phyloP scores from a whole-genome alignment of 352 stramenopile genomes.

The Phytopythium aichiense region DNA sequence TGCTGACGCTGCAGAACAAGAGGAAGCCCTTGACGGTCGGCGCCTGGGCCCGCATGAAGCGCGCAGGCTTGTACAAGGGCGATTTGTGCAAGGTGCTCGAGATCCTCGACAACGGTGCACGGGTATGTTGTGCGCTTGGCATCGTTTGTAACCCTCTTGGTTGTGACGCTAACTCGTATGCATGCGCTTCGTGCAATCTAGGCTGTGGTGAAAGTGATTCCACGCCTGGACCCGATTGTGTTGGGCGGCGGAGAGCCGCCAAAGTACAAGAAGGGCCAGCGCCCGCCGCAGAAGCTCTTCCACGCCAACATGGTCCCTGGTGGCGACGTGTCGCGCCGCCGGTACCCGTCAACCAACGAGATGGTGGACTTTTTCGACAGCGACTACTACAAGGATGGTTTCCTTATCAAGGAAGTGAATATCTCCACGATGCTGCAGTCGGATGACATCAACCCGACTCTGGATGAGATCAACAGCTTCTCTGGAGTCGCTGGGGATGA shows the following conservation, averaged over 20 bases:
- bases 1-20: constrained; percentile 84
- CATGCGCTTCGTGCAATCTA: constrained; percentile 8
- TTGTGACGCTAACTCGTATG: background rate
- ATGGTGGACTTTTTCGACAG: constrained; percentile 90
- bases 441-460: constrained; percentile 80
- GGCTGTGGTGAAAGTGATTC: constrained; percentile 86
- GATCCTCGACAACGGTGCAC: constrained; percentile 80
- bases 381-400: constrained; percentile 87
- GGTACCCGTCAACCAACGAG: constrained; percentile 65
- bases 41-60: constrained; percentile 84
- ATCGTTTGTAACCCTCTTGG: background rate
- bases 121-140: constrained; percentile 22
- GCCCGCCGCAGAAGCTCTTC: constrained; percentile 83
- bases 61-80: constrained; percentile 82
- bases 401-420: constrained; percentile 86
- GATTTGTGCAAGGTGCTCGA: constrained; percentile 87
- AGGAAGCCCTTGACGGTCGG: constrained; percentile 76
- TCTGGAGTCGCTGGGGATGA: constrained; percentile 54
- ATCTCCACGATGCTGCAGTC: constrained; percentile 82
- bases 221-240: constrained; percentile 73
- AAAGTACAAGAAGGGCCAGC: constrained; percentile 89
- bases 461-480: constrained; percentile 90
- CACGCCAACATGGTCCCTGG: constrained; percentile 63
- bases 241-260: constrained; percentile 67
- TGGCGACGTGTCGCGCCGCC: constrained; percentile 57